Evolutionary conservation across 495 filamentous ascomycete genomes (phyloP).

Genomic region (Corynascus novoguineensis): DNA sequence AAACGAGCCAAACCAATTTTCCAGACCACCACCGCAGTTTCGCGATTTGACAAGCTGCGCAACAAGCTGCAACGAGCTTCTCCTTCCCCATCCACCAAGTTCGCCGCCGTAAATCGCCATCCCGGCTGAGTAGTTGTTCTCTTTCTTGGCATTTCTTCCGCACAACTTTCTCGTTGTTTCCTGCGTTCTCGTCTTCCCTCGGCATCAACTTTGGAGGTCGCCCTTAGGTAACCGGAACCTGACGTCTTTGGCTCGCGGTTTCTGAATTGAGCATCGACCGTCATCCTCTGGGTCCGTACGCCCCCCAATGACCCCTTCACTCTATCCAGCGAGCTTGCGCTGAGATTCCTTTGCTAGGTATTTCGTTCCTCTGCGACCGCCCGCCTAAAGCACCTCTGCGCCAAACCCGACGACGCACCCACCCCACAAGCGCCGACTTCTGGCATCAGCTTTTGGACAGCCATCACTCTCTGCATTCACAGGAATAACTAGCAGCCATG

Average conservation of each 20-base stretch:
- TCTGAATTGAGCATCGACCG: not conserved
- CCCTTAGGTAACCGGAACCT: slow-evolving; percentile 1
- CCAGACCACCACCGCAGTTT: slow-evolving; percentile 12
- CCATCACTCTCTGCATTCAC: slow-evolving; percentile 5
- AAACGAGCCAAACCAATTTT: slow-evolving; percentile 23
- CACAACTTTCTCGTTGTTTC: too few species aligned
- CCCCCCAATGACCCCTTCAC: not conserved
- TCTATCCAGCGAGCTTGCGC: not conserved
- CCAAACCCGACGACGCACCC: slow-evolving; percentile 3
- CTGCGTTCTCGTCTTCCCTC: not conserved
- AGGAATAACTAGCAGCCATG: slow-evolving; percentile 34
- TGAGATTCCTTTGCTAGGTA: slow-evolving; percentile 7
- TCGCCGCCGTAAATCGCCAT: not conserved
- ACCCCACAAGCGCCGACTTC: slow-evolving; percentile 17
- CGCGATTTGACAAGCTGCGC: slow-evolving; percentile 17
- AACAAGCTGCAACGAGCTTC: slow-evolving; percentile 3
- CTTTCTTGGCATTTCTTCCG: slow-evolving; percentile 1
- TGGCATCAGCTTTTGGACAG: slow-evolving; percentile 15
- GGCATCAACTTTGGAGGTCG: not conserved
- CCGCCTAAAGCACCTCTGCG: not conserved
- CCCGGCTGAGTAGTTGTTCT: not conserved
- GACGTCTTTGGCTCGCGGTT: not conserved
- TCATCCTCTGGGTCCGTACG: not conserved
- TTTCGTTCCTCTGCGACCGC: not conserved
- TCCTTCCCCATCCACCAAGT: slow-evolving; percentile 4